Conservation (phyloP, 1,139 yeast genomes). For the Yamadazyma friedrichii region DNA sequence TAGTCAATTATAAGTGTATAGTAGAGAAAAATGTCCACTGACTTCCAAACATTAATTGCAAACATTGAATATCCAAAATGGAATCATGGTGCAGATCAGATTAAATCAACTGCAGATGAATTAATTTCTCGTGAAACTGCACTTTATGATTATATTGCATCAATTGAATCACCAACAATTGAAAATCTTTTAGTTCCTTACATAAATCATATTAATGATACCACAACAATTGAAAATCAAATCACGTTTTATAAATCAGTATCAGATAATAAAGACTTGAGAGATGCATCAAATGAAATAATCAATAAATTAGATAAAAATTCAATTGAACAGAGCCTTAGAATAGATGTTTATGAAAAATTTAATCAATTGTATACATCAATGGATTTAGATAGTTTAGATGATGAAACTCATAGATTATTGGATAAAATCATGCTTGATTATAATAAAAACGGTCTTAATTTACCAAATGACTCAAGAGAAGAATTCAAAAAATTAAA, state of each 20-base stretch:
- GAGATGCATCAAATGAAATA: conserved; percentile 70
- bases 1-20: too few species aligned
- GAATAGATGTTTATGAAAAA: conserved; percentile 65
- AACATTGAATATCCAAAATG: conserved; percentile 44
- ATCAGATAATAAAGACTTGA: conserved; percentile 55
- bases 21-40: neutral
- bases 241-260: conserved; percentile 70
- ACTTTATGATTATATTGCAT: conserved; percentile 56
- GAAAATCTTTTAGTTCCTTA: conserved; percentile 55
- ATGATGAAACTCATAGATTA: conserved; percentile 56
- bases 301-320: conserved; percentile 56
- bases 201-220: conserved; percentile 49
- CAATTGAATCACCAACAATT: conserved; percentile 46
- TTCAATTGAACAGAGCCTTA: conserved; percentile 60
- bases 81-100: conserved; percentile 56
- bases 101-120: conserved; percentile 41
- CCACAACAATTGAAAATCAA: conserved; percentile 43
- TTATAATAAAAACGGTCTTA: conserved; percentile 68
- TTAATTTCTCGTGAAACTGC: conserved; percentile 44
- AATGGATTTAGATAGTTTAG: conserved; percentile 30
- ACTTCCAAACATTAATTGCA: conserved; percentile 9
- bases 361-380: conserved; percentile 51
- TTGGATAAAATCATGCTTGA: conserved; percentile 55
- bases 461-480: conserved; percentile 53
- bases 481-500: conserved; percentile 56